Evolutionary conservation across 768 basidiomycete genomes (phyloP).

Genomic region (Cystobasidium tubakii): DNA sequence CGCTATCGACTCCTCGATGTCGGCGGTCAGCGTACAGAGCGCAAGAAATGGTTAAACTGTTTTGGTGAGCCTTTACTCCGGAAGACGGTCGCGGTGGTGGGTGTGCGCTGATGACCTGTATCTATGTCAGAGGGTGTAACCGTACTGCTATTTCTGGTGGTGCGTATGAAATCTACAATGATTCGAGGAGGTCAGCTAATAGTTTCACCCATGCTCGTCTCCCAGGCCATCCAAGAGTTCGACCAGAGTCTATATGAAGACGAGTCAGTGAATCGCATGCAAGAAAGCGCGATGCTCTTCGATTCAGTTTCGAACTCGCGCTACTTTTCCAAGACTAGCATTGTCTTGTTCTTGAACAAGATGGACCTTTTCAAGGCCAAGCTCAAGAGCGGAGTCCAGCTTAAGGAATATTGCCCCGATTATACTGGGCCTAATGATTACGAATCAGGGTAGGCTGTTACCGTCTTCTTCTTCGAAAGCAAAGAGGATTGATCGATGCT

Average conservation of each 20-base stretch:
- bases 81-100: no score
- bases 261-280: slow-evolving; percentile 26
- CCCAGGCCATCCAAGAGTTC: slow-evolving; percentile 24
- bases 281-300: slow-evolving; percentile 27
- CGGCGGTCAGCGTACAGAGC: slow-evolving; percentile 78
- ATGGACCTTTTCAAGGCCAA: slow-evolving; percentile 27
- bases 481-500: background rate
- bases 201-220: background rate
- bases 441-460: slow-evolving; percentile 18
- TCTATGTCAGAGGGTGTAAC: slow-evolving; percentile 17
- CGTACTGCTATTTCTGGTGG: slow-evolving; percentile 36
- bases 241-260: slow-evolving; percentile 35
- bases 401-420: slow-evolving; percentile 27
- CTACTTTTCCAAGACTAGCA: slow-evolving; percentile 20
- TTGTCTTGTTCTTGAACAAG: slow-evolving; percentile 36
- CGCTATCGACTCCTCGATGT: slow-evolving; percentile 82
- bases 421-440: slow-evolving; percentile 22
- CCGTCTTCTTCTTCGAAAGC: background rate
- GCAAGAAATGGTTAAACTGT: slow-evolving; percentile 68
- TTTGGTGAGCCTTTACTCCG: slow-evolving; percentile 1
- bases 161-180: background rate
- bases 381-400: background rate
- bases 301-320: slow-evolving; percentile 32
- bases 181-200: background rate
- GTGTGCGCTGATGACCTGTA: background rate